Evolutionary conservation across 805 yeast species (phyloP), one percentile per base, ranked within the genome.

Genomic region (Monosporozyma servazzii): DNA sequence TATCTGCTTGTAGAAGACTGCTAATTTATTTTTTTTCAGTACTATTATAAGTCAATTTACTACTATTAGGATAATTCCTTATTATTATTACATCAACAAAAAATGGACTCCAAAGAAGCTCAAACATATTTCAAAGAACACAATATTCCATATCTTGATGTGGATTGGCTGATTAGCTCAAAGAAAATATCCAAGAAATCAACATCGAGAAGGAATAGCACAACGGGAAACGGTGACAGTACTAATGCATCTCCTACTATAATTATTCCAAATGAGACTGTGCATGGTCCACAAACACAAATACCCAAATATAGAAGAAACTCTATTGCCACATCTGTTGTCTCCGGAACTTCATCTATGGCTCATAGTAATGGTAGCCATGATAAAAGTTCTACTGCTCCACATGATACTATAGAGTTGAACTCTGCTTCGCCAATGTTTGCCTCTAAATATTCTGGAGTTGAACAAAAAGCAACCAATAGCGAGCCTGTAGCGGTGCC

Each of bases 161-260:
- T 65, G 8, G 68, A 57, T 45, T 66, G 70, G 70, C 37, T 66
- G 51, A 55, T 64, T 5, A 58, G 67, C 3, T 48, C 54, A 13
- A 54, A 50, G 20, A 52, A 44, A 18, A 27, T 41, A 3, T 41
- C 49, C 9, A 31, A 43, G 31, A 50, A 43, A 41, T 41, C 44
- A 17, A 41, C 25, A 10, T 15, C 15, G 8, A 41, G 27, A 21
- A 41, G 44, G 5, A 39, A 39, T 41, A 41, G 27, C 11, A 41
- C 44, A 10, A 41, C 44, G n/a, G 44, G 44, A 11, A 23, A 21
- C 10, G 44, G 27, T 4, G 44, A 41, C 15, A 20, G 10, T 10
- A 41, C 44, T 5, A 15, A 11, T 20, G 44, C 27, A 41, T 41
- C 44, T 5, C 44, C 44, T 9, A 41, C 44, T 41, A 41, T 41